Base-by-base conservation (phyloP, 768 basidiomycete genomes). In the Pleurotus platypus region DNA sequence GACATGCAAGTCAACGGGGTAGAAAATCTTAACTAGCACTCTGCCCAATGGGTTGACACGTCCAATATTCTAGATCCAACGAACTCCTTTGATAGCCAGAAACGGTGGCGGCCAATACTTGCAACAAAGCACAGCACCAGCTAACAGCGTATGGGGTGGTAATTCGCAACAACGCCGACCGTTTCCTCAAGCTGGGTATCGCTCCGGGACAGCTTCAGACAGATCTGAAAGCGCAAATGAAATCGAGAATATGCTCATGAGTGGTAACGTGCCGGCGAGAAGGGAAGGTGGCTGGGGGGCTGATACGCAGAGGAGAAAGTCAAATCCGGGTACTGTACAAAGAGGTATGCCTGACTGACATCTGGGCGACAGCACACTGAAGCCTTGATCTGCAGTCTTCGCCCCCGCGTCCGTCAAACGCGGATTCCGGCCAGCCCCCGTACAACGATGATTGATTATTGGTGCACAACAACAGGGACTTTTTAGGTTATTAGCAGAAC, bases 1-100 rank as follows among this genome's bases (percentile, higher is more conserved):
- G 82, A 82, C 18, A 86, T 90, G 84, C 83, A 89, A 63, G 77
- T 79, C 5, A 81, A 72, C 57, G 82, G 85, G 60, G 90, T 87
- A 69, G 49, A 72, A 35, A 35, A 35, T 35, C 8, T 35, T 35
- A 2, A 1, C 30, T 11, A 35, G 4, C 4, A 35, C 9, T 11
- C 8, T 35, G 9, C 18, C 18, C 18, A 18, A 35, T 35, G 3
- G 11, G 3, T 9, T 35, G 30, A 35, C 30, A 35, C 30, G 30
- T 39, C 20, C 27, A 6, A 45, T 26, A 38, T 12, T 15, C 16
- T 56, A 91, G 89, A 79, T 87, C 46, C 89, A 89, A 67, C 74
- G 88, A 48, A 89, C 87, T 5, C 87, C 88, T 5, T 72, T 89
- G 45, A 72, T 79, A 9, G 78, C 77, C 64, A 83, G 85, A 50